phyloP scores from a whole-genome alignment of 805 yeast genomes.

The Hanseniaspora meyeri region DNA sequence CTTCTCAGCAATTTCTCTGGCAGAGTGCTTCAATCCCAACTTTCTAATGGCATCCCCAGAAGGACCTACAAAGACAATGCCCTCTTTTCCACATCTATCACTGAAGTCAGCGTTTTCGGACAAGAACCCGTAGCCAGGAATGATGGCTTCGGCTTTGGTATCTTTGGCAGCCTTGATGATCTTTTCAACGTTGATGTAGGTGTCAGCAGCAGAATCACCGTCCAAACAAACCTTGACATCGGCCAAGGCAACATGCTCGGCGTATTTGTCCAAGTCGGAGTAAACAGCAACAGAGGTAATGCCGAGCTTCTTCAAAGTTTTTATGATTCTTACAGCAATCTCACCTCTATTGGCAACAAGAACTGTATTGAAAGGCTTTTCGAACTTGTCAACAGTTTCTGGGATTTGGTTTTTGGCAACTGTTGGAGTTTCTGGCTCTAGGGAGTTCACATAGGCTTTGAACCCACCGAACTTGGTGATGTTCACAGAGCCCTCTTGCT shows the following conservation, averaged over 20 bases:
- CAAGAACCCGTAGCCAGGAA: conserved; percentile 94
- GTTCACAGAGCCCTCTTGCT: conserved; percentile 56
- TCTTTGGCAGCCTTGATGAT: conserved; percentile 74
- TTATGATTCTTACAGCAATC: conserved; percentile 88
- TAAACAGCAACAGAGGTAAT: conserved; percentile 77
- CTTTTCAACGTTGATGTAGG: conserved; percentile 76
- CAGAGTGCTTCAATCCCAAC: conserved; percentile 90
- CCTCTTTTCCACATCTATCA: conserved; percentile 70
- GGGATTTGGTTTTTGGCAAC: conserved; percentile 14
- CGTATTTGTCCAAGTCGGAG: conserved; percentile 79
- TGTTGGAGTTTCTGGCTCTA: conserved; percentile 18
- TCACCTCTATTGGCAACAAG: conserved; percentile 96
- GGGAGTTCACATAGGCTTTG: conserved; percentile 40
- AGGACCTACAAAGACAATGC: conserved; percentile 92
- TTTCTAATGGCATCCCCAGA: conserved; percentile 83
- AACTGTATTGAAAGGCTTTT: conserved; percentile 67
- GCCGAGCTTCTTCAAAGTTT: conserved; percentile 67
- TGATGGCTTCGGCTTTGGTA: conserved; percentile 83
- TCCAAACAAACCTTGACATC: conserved; percentile 69
- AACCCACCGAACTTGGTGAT: conserved; percentile 86
- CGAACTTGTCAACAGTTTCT: conserved; percentile 14
- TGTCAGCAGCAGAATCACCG: conserved; percentile 80
- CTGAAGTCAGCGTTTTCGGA: conserved; percentile 95
- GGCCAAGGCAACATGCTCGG: conserved; percentile 74
- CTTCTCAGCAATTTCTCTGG: conserved; percentile 77